Evolutionary conservation across 2,329 filamentous ascomycete species (phyloP).

Genomic region (Xylariaceae sp.): DNA sequence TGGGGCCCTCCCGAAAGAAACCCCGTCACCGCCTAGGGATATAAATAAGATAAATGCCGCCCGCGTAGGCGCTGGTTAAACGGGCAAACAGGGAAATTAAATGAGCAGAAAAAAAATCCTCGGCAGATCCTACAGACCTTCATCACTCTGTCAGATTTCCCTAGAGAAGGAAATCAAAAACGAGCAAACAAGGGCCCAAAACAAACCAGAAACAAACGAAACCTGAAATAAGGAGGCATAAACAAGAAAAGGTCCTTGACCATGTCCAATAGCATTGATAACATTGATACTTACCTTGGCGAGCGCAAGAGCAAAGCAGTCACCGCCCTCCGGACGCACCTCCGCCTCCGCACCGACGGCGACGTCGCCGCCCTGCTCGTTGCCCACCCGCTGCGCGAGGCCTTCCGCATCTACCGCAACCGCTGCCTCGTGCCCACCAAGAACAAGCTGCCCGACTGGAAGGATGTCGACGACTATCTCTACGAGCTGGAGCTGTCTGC

Average conservation of each 20-base stretch:
- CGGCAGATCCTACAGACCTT: too few species aligned
- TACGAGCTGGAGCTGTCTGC: slow-evolving; percentile 1
- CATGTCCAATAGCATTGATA: background rate
- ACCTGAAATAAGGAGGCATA: too few species aligned
- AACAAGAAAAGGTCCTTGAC: background rate
- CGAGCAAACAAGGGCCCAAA: too few species aligned
- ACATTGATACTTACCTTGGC: too few species aligned
- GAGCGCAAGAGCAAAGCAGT: background rate
- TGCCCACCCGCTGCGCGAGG: background rate
- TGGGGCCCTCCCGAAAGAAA: background rate
- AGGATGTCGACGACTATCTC: slow-evolving; percentile 7
- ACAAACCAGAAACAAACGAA: too few species aligned
- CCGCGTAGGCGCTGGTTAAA: background rate
- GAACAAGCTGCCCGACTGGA: slow-evolving; percentile 6
- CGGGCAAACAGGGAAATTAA: too few species aligned
- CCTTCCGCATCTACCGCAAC: slow-evolving; percentile 7
- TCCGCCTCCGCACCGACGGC: background rate
- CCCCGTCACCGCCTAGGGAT: too few species aligned
- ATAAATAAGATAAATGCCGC: background rate
- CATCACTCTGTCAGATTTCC: too few species aligned
- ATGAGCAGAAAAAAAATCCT: too few species aligned
- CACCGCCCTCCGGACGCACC: background rate
- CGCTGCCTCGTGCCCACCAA: slow-evolving; percentile 7
- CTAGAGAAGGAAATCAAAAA: too few species aligned
- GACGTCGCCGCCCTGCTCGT: background rate